phyloP scores from a whole-genome alignment of 345 rosid species.

The Luvunga scandens region DNA sequence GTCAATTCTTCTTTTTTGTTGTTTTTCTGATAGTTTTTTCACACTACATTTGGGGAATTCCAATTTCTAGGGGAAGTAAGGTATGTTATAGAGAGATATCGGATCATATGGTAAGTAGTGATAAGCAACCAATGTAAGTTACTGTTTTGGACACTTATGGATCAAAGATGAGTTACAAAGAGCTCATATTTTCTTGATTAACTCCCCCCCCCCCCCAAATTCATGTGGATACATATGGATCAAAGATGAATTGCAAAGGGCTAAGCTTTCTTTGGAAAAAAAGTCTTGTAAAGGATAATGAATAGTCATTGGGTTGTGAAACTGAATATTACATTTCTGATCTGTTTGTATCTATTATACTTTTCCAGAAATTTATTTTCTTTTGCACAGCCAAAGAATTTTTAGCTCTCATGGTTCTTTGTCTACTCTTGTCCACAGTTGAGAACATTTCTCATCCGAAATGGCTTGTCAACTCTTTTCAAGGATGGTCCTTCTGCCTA shows the following conservation, averaged over 20 bases:
- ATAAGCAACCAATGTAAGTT: background rate
- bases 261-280: background rate
- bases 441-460: conserved; percentile 94
- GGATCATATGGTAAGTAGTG: background rate
- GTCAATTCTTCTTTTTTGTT: background rate
- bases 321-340: background rate
- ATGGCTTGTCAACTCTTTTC: conserved; percentile 80
- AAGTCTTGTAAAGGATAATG: background rate
- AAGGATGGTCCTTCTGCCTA: conserved; percentile 88
- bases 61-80: background rate
- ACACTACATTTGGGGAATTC: background rate
- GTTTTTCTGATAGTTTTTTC: background rate
- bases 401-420: conserved; percentile 12
- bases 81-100: background rate
- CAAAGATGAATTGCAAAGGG: background rate
- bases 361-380: background rate
- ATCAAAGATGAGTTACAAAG: background rate
- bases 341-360: background rate
- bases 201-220: background rate
- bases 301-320: background rate
- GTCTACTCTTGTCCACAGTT: conserved; percentile 40
- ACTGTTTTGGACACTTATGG: background rate
- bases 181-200: background rate
- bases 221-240: background rate
- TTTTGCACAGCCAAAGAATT: background rate